Conservation (phyloP, 1,139 yeast genomes). For the Scheffersomyces illinoinensis region DNA sequence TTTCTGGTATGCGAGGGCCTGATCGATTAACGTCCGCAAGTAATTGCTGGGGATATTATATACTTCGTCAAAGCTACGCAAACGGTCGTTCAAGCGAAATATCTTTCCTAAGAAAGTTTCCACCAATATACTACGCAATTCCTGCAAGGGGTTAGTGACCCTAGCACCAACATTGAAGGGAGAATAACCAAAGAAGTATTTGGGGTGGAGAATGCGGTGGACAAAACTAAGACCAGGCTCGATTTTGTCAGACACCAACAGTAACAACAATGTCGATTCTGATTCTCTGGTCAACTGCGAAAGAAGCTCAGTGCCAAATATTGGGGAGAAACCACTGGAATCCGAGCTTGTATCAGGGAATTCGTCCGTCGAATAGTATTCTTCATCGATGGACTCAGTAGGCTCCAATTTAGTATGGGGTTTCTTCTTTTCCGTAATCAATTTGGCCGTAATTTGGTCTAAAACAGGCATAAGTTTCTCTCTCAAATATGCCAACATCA, state of each 20-base stretch:
- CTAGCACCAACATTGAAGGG: not conserved
- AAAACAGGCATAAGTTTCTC: slow-evolving; percentile 31
- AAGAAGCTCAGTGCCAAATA: slow-evolving; percentile 8
- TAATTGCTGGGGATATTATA: slow-evolving; percentile 18
- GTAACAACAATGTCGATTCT: slow-evolving; percentile 28
- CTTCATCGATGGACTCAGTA: slow-evolving; percentile 1
- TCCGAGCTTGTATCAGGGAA: slow-evolving; percentile 10
- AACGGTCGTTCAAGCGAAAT: slow-evolving; percentile 7
- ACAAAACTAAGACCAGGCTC: not conserved
- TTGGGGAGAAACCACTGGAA: slow-evolving; percentile 4
- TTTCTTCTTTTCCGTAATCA: not conserved
- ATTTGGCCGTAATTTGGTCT: slow-evolving; percentile 17
- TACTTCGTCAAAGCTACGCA: slow-evolving; percentile 6
- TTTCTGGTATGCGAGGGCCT: slow-evolving; percentile 30
- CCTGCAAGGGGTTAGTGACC: not conserved
- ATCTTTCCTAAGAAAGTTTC: slow-evolving; percentile 7
- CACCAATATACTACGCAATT: slow-evolving; percentile 6
- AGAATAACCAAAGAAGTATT: slow-evolving; percentile 10
- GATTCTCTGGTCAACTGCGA: slow-evolving; percentile 22
- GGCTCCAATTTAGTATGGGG: not conserved
- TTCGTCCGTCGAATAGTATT: slow-evolving; percentile 1
- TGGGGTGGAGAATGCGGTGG: slow-evolving; percentile 1
- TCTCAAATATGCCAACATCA: slow-evolving; percentile 21
- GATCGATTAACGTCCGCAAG: slow-evolving; percentile 28
- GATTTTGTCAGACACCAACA: slow-evolving; percentile 11